Evolutionary conservation across 2,329 filamentous ascomycete genomes (phyloP).

Genomic region (Calcarisporium arbuscula): DNA sequence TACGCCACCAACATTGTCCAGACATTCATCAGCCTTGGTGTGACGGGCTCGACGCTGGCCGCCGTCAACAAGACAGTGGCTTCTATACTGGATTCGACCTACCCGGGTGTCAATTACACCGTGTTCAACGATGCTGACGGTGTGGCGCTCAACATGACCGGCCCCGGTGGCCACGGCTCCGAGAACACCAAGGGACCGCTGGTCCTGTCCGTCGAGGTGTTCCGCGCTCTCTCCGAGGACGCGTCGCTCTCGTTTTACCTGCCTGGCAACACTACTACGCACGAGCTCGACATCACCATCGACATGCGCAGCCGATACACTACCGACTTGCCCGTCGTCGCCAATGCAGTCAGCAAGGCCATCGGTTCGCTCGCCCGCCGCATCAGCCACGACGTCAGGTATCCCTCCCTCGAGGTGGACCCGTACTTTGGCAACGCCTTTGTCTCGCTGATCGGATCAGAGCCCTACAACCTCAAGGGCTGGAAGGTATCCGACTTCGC

Average conservation of each 20-base stretch:
- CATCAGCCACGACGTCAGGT: slow-evolving; percentile 11
- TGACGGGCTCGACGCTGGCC: slow-evolving; percentile 5
- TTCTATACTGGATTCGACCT: slow-evolving; percentile 8
- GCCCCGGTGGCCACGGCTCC: slow-evolving; percentile 12
- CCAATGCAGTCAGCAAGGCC: slow-evolving; percentile 8
- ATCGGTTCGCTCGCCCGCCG: slow-evolving; percentile 5
- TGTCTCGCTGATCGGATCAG: slow-evolving; percentile 2
- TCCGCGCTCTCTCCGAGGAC: slow-evolving; percentile 8
- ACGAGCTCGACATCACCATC: slow-evolving; percentile 13
- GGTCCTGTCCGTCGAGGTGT: slow-evolving; percentile 9
- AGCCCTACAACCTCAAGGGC: slow-evolving; percentile 7
- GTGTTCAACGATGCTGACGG: slow-evolving; percentile 7
- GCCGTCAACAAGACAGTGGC: slow-evolving; percentile 8
- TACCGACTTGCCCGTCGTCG: slow-evolving; percentile 7
- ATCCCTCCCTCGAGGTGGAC: slow-evolving; percentile 9
- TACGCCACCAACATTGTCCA: slow-evolving; percentile 13
- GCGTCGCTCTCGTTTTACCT: slow-evolving; percentile 8
- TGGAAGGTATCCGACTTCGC: slow-evolving; percentile 9
- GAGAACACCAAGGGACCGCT: slow-evolving; percentile 10
- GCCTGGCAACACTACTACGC: slow-evolving; percentile 10
- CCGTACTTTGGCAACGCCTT: slow-evolving; percentile 9
- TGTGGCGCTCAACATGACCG: slow-evolving; percentile 9
- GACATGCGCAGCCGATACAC: slow-evolving; percentile 12
- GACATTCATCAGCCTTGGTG: slow-evolving; percentile 9
- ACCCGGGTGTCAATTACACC: slow-evolving; percentile 8